These are phyloP conservation scores for Xylaria intraflava DNA, from an alignment of 495 filamentous ascomycete species.

Conservation along the genomic window DNA sequence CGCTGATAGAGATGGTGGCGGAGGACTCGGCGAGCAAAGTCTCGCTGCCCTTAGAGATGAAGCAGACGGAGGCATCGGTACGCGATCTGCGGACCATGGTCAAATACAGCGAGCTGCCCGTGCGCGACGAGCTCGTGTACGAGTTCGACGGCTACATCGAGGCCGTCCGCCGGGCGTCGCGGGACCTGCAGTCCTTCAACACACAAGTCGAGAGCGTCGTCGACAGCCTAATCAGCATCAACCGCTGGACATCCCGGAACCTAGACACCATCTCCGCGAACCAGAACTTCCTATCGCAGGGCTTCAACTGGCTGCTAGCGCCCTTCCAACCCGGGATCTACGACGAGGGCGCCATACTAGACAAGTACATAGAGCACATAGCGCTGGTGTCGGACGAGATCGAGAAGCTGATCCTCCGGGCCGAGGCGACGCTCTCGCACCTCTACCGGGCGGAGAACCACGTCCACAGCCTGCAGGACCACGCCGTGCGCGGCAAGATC, in stretches of 20 bases:
- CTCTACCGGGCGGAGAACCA: constrained; percentile 57
- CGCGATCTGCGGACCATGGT: constrained; percentile 66
- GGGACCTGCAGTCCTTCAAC: constrained; percentile 60
- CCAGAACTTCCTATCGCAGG: constrained; percentile 24
- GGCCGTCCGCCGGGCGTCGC: constrained; percentile 46
- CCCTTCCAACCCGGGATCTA: constrained; percentile 52
- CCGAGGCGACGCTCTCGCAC: constrained; percentile 51
- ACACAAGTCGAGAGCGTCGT: constrained; percentile 60
- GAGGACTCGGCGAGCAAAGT: constrained; percentile 52
- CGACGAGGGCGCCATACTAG: constrained; percentile 46
- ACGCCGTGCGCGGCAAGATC: constrained; percentile 50
- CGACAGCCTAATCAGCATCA: constrained; percentile 58
- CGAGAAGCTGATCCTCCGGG: constrained; percentile 53
- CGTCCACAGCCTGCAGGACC: constrained; percentile 56
- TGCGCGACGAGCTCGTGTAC: constrained; percentile 54
- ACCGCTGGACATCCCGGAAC: constrained; percentile 56
- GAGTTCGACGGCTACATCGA: constrained; percentile 64
- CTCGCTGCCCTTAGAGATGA: constrained; percentile 61
- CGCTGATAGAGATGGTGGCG: constrained; percentile 58
- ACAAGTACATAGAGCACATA: constrained; percentile 61
- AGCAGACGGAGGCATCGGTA: constrained; percentile 62
- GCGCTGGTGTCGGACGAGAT: constrained; percentile 59
- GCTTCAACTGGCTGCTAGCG: constrained; percentile 36
- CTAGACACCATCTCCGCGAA: constrained; percentile 51
- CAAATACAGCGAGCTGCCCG: constrained; percentile 34